Evolutionary conservation across 371 early-diverging fungal species (phyloP).

Genomic region (Parasitella parasitica): DNA sequence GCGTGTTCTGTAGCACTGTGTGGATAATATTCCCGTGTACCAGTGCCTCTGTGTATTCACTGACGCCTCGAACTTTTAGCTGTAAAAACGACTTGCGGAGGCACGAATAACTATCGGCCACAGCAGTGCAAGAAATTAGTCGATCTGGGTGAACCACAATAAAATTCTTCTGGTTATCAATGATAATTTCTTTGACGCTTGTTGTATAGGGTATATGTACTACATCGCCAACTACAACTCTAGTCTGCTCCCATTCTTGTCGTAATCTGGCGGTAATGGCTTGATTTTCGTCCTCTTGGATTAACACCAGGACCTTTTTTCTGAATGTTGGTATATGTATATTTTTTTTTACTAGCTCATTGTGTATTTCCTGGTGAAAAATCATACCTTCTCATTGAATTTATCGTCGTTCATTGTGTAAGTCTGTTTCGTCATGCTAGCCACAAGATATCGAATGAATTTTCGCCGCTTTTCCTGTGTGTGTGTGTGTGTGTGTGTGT

Average conservation of each 20-base stretch:
- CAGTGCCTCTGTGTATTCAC: slow-evolving; percentile 56
- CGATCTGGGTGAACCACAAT: slow-evolving; percentile 81
- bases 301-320: slow-evolving; percentile 15
- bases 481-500: no score
- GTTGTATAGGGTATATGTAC: slow-evolving; percentile 48
- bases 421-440: not conserved
- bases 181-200: slow-evolving; percentile 26
- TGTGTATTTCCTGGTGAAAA: not conserved
- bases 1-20: slow-evolving; percentile 68
- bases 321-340: not conserved
- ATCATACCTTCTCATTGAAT: slow-evolving; percentile 13
- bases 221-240: slow-evolving; percentile 45
- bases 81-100: slow-evolving; percentile 75
- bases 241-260: slow-evolving; percentile 47
- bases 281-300: slow-evolving; percentile 18
- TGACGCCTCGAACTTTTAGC: slow-evolving; percentile 52
- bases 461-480: slow-evolving; percentile 5
- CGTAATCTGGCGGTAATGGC: slow-evolving; percentile 29
- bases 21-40: slow-evolving; percentile 86
- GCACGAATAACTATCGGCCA: slow-evolving; percentile 77
- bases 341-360: not conserved
- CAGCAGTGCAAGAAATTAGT: slow-evolving; percentile 73
- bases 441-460: slow-evolving; percentile 7
- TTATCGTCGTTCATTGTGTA: not conserved
- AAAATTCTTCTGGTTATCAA: slow-evolving; percentile 51